Evolutionary conservation across 2,329 filamentous ascomycete species (phyloP), one percentile per base, ranked within the genome.

Genomic region (Sporothrix schenckii): DNA sequence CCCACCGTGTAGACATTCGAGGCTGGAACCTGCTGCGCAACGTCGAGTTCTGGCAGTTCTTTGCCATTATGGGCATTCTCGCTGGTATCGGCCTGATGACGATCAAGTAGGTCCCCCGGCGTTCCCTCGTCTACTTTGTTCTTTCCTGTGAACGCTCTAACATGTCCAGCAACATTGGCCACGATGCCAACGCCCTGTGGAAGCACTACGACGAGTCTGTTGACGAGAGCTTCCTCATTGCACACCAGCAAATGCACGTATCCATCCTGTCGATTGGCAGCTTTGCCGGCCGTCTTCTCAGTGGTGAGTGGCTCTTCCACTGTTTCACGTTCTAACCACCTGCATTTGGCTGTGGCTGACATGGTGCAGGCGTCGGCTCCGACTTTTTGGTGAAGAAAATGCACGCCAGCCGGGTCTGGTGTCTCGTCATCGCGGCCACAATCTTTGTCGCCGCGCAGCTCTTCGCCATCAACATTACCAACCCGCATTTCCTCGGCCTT

Each of bases 1-100:
- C 89, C 84, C 90, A 91, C 81, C 89, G 89, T 85, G 81, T 92
- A 92, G 95, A 98, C 88, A 91, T 98, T 77, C 92, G 94, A 78
- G 95, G 95, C 74, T 83, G 93, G 77, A 85, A 86, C 19, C 85
- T 99, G 77, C 81, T 97, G 44, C 83, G 83, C 68, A 88, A 86
- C 72, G 76, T 89, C 63, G 91, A 96, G 74, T 99, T 98, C 80
- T 98, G 94, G 93, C 91, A 96, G 77, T 82, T 97, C 39, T 98
- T 96, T 79, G 80, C 87, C 70, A 89, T 97, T 74, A 92, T 99
- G 86, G 93, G 90, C 52, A 87, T 97, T n/a, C 83, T 98, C 73
- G 93, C 93, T 5, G 95, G 95, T 68, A 91, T 97, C 75, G 95
- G 95, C 13, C 83, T 99, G 74, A 99, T 99, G 95, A 98, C 94